Conservation (phyloP, 495 filamentous ascomycete species). For the Staphylotrichum longicolle region DNA sequence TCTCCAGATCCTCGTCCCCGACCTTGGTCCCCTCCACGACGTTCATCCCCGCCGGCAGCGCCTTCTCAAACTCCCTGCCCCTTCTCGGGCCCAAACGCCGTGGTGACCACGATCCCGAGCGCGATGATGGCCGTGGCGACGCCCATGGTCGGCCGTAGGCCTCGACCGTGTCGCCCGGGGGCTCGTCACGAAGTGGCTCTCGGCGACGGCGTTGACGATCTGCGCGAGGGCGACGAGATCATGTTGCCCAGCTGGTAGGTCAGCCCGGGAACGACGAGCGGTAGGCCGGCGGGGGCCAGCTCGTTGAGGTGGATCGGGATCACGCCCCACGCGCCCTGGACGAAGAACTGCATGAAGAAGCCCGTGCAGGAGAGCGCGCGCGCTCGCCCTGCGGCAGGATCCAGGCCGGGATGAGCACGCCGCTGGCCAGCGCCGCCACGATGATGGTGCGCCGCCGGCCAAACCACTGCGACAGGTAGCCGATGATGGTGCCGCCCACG, state of each 20-base stretch:
- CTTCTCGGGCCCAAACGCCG: constrained; percentile 64
- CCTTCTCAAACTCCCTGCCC: constrained; percentile 64
- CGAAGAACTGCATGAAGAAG: constrained; percentile 77
- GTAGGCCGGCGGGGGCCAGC: constrained; percentile 70
- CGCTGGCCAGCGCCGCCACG: constrained; percentile 54
- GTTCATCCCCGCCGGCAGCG: constrained; percentile 55
- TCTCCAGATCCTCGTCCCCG: constrained; percentile 23
- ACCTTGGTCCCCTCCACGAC: constrained; percentile 21
- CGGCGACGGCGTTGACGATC: constrained; percentile 66
- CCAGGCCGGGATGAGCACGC: constrained; percentile 65
- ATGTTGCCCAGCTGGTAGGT: constrained; percentile 77
- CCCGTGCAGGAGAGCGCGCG: constrained; percentile 59
- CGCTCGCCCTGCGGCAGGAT: constrained; percentile 60
- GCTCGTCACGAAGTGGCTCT: constrained; percentile 50
- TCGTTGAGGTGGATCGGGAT: constrained; percentile 79
- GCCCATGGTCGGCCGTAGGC: constrained; percentile 68
- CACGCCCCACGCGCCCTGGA: constrained; percentile 76
- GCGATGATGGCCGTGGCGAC: constrained; percentile 69
- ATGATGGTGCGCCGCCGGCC: constrained; percentile 69
- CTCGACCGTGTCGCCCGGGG: constrained; percentile 48
- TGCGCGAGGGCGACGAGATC: constrained; percentile 71
- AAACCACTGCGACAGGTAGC: constrained; percentile 68
- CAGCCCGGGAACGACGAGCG: constrained; percentile 63
- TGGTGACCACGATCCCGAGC: constrained; percentile 59
- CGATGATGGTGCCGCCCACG: constrained; percentile 68